Evolutionary conservation across 305 asterid genomes (phyloP).

Genomic region (Ilex paraguariensis): DNA sequence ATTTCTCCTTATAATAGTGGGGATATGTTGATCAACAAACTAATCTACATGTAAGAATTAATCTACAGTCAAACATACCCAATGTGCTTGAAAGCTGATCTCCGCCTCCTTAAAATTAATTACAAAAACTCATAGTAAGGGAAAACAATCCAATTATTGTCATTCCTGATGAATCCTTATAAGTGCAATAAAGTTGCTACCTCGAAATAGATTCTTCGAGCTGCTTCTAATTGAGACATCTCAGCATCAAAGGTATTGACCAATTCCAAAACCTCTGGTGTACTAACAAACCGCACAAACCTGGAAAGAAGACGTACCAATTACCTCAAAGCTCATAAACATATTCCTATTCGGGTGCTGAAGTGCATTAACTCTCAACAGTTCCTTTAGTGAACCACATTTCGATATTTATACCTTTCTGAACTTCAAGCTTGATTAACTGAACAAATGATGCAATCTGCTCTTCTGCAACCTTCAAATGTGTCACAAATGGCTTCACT

Average conservation of each 20-base stretch:
- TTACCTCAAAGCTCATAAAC: conserved; percentile 10
- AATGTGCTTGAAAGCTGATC: conserved; percentile 47
- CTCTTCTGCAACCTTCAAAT: conserved; percentile 74
- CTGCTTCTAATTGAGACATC: conserved; percentile 93
- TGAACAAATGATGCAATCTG: conserved; percentile 61
- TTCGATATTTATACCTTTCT: conserved; percentile 46
- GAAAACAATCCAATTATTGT: conserved; percentile 12
- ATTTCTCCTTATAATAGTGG: too few species aligned
- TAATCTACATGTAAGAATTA: conserved; percentile 1
- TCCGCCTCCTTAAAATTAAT: conserved; percentile 64
- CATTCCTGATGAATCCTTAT: conserved; percentile 9
- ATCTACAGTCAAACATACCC: conserved; percentile 21
- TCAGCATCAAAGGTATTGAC: conserved; percentile 78
- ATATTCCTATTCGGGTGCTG: conserved; percentile 9
- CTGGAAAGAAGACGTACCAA: conserved; percentile 28
- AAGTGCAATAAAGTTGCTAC: conserved; percentile 24
- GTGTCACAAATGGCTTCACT: conserved; percentile 77
- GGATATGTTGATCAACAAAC: too few species aligned
- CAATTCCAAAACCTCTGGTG: conserved; percentile 87
- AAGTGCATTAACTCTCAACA: conserved; percentile 64
- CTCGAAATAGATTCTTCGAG: conserved; percentile 77
- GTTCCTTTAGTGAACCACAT: conserved; percentile 97
- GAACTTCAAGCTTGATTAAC: conserved; percentile 77
- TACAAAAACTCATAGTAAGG: conserved; percentile 3
- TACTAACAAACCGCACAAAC: conserved; percentile 90